These are phyloP conservation scores for Colletotrichum costaricense DNA, from an alignment of 2,329 filamentous ascomycete species.

Conservation along the genomic window DNA sequence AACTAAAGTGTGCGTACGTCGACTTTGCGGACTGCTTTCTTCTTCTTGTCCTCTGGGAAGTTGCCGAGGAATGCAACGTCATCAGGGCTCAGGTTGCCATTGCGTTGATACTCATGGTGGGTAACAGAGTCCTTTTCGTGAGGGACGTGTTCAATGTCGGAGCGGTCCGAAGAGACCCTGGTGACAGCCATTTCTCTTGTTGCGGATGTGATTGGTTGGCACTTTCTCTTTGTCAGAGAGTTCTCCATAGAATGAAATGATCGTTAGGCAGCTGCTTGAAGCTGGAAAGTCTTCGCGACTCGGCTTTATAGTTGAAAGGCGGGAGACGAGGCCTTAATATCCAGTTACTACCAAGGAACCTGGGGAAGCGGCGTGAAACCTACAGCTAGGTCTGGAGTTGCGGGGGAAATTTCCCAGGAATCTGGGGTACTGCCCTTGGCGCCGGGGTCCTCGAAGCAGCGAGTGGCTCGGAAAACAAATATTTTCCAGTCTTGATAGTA, in stretches of 20 bases:
- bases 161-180: constrained; percentile 15
- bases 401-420: neutral
- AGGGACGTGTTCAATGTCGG: constrained; percentile 41
- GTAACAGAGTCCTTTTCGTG: constrained; percentile 40
- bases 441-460: neutral
- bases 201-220: neutral
- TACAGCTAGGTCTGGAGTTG: constrained; percentile 3
- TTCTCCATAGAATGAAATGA: neutral
- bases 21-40: constrained; percentile 45
- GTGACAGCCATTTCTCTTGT: constrained; percentile 29
- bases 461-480: neutral
- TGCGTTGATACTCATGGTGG: constrained; percentile 39
- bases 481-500: neutral
- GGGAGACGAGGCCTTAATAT: neutral
- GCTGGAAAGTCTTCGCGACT: neutral
- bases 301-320: constrained; percentile 14
- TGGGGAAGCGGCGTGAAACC: neutral
- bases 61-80: constrained; percentile 46
- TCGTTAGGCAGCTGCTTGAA: neutral
- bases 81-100: constrained; percentile 38
- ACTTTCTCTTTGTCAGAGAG: neutral
- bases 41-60: constrained; percentile 44
- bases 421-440: constrained; percentile 21
- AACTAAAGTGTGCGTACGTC: constrained; percentile 38
- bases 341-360: neutral